Conservation (phyloP, 306 rosid species). For the Vigna hirtella region DNA sequence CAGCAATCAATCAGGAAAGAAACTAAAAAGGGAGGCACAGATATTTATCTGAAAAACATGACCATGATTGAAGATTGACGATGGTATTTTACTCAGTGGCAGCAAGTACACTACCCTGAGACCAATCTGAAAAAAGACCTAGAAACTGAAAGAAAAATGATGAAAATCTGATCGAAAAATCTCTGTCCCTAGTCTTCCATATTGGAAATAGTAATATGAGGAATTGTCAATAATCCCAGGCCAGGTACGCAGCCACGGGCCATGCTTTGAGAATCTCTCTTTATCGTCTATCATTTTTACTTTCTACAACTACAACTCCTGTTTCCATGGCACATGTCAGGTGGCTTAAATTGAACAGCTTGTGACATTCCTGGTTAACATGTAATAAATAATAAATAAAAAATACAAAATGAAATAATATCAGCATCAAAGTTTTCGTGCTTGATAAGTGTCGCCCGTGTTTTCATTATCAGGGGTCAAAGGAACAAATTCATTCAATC, state of each 20-base stretch:
- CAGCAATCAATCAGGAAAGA: conserved; percentile 25
- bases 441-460: neutral
- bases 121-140: conserved; percentile 67
- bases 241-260: neutral
- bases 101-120: conserved; percentile 64
- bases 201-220: neutral
- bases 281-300: neutral
- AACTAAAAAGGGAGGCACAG: neutral
- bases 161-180: neutral
- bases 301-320: neutral
- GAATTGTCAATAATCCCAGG: neutral
- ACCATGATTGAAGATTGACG: conserved; percentile 64
- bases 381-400: neutral
- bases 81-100: conserved; percentile 55
- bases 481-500: neutral
- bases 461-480: neutral
- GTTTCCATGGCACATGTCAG: conserved; percentile 13
- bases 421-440: neutral
- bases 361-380: neutral
- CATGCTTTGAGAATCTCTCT: neutral
- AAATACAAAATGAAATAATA: neutral
- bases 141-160: conserved; percentile 72
- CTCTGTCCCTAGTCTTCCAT: neutral
- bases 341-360: conserved; percentile 12
- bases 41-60: conserved; percentile 1